Evolutionary conservation across 2,329 filamentous ascomycete genomes (phyloP), one percentile per base, ranked within the genome.

Genomic region (Botryotinia convoluta): DNA sequence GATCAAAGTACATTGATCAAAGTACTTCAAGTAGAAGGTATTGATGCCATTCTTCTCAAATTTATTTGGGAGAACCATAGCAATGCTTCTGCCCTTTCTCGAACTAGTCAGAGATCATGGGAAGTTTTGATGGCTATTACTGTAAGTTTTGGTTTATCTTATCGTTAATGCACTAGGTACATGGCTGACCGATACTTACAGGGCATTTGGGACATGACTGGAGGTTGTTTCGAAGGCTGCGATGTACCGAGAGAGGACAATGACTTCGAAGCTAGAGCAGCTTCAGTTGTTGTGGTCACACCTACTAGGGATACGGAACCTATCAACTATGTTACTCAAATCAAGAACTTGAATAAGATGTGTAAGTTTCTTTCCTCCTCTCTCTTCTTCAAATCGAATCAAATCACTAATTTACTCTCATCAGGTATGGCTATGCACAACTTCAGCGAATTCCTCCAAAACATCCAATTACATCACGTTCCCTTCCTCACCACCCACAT

Each of bases 391-490:
- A 37, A 37, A 44, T 6, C 22, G 35, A 9, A 45, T 45, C 10
- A 5, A 51, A 51, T 62, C 10, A 45, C 65, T 64, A 71, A 61
- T 26, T 0, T 22, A 61, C 37, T 9, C 59, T 12, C 8, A 35
- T 35, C 39, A 79, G 77, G 74, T 14, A 26, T 74, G 7, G 42
- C 76, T 1, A 73, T 78, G 26, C 72, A 71, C 4, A 78, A 80
- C 65, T 78, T 77, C 29, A 62, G 74, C 0, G 74, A 77, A 14
- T 75, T 69, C 26, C 73, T 79, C 32, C 63, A 75, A 26, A 78
- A 76, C 7, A 57, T 80, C 1, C 78, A 81, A 29, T 72, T 81
- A 18, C 79, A 81, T 45, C 73, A 78, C 7, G 72, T 78, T 18
- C 76, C 76, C 6, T 77, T 81, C 48, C 69, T 81, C 10, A 77